Conservation (phyloP, 306 rosid species). For the Quercus engelmannii region DNA sequence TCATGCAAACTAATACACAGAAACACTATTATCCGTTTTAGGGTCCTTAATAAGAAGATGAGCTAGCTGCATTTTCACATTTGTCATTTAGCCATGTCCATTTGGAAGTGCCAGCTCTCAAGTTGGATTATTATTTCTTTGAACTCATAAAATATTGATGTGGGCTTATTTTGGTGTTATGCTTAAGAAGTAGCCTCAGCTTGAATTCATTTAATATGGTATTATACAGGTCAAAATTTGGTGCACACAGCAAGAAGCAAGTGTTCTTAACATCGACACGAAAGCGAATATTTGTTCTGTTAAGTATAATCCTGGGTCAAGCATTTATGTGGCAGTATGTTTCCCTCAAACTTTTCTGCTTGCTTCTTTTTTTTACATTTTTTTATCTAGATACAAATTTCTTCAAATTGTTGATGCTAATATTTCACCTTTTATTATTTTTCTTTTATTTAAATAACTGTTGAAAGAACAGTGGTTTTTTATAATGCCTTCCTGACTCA, state of each 20-base stretch:
- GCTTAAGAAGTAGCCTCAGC: neutral
- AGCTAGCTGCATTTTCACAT: neutral
- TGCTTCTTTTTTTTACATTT: neutral
- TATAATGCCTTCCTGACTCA: neutral
- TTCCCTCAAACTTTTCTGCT: constrained; percentile 25
- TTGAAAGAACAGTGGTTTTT: neutral
- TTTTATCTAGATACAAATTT: neutral
- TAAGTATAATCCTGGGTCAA: constrained; percentile 92
- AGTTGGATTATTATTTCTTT: neutral
- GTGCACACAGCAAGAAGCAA: constrained; percentile 94
- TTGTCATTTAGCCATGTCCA: neutral
- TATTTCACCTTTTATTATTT: neutral
- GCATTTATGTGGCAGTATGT: constrained; percentile 82
- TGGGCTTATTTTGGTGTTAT: neutral
- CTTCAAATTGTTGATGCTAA: neutral
- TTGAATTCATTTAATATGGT: constrained; percentile 11
- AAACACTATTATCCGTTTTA: neutral
- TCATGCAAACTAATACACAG: neutral
- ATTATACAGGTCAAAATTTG: constrained; percentile 80
- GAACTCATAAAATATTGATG: neutral
- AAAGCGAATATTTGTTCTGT: constrained; percentile 97
- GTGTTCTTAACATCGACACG: constrained; percentile 88
- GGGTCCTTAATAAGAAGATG: neutral
- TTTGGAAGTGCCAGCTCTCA: neutral
- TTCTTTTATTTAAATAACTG: neutral